These are phyloP conservation scores for Penicillium flavigenum DNA, from an alignment of 495 filamentous ascomycete species.

Conservation along the genomic window DNA sequence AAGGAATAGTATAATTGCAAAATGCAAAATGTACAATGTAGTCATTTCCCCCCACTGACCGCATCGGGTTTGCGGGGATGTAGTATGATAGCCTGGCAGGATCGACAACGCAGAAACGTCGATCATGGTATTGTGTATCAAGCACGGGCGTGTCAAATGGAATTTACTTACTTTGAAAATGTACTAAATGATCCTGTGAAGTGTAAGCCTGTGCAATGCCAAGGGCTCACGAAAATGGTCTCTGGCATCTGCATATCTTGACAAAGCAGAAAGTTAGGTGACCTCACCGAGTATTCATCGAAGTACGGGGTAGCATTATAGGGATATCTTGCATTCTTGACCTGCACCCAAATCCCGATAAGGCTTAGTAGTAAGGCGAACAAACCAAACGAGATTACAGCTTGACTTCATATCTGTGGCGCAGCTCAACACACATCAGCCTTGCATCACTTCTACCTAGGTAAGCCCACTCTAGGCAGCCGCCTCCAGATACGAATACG, in stretches of 20 bases:
- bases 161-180: background rate
- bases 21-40: background rate
- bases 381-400: background rate
- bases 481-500: slow-evolving; percentile 13
- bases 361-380: background rate
- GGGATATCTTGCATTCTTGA: background rate
- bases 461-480: slow-evolving; percentile 6
- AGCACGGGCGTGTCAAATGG: background rate
- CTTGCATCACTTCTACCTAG: slow-evolving; percentile 2
- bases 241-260: background rate
- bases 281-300: background rate
- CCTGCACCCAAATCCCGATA: background rate
- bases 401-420: slow-evolving; percentile 13
- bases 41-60: slow-evolving; percentile 4
- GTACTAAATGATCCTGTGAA: background rate
- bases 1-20: background rate
- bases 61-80: slow-evolving; percentile 10
- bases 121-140: slow-evolving; percentile 8
- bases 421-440: slow-evolving; percentile 4
- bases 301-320: background rate
- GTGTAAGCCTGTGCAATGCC: slow-evolving; percentile 11
- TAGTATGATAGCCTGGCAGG: slow-evolving; percentile 1
- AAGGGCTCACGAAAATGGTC: background rate
- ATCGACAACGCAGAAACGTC: slow-evolving; percentile 13
- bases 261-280: background rate